These are phyloP conservation scores for Cladophialophora carrionii DNA, from an alignment of 2,329 filamentous ascomycete genomes.

Conservation along the genomic window DNA sequence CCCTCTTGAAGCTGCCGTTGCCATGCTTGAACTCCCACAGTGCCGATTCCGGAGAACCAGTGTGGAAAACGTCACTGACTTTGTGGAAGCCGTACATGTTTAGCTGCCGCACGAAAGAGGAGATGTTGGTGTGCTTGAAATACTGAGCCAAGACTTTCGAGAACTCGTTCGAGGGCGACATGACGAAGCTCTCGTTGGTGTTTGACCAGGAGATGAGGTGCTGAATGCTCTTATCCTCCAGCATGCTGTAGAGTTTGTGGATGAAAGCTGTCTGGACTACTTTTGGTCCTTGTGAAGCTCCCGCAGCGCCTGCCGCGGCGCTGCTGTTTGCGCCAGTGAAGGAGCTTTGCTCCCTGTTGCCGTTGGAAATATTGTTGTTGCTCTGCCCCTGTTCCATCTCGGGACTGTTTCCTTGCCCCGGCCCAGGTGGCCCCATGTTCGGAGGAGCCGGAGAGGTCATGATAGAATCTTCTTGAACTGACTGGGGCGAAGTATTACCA, in stretches of 20 bases:
- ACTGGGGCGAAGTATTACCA: slow-evolving; percentile 34
- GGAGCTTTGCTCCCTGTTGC: slow-evolving; percentile 37
- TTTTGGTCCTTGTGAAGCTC: slow-evolving; percentile 82
- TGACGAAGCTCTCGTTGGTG: slow-evolving; percentile 95
- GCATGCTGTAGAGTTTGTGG: slow-evolving; percentile 98
- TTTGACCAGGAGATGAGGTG: slow-evolving; percentile 96
- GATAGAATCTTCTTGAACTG: slow-evolving; percentile 56
- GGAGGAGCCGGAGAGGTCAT: slow-evolving; percentile 53
- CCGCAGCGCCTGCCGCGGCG: slow-evolving; percentile 47
- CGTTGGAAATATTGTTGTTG: slow-evolving; percentile 38
- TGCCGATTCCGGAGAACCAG: slow-evolving; percentile 86
- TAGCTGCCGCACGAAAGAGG: slow-evolving; percentile 93
- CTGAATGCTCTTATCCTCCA: slow-evolving; percentile 89
- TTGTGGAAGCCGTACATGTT: slow-evolving; percentile 99
- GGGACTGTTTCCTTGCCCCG: slow-evolving; percentile 44
- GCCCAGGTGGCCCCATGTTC: slow-evolving; percentile 54
- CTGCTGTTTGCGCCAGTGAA: slow-evolving; percentile 22
- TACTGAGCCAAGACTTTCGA: slow-evolving; percentile 98
- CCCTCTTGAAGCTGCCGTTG: slow-evolving; percentile 93
- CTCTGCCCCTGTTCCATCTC: slow-evolving; percentile 51
- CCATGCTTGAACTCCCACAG: slow-evolving; percentile 99
- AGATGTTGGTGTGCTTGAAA: slow-evolving; percentile 99
- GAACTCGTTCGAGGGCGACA: slow-evolving; percentile 96
- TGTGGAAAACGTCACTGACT: slow-evolving; percentile 98
- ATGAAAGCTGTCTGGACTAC: slow-evolving; percentile 99